Base-by-base conservation (phyloP, 257 asterid genomes). In the Solanum etuberosum region DNA sequence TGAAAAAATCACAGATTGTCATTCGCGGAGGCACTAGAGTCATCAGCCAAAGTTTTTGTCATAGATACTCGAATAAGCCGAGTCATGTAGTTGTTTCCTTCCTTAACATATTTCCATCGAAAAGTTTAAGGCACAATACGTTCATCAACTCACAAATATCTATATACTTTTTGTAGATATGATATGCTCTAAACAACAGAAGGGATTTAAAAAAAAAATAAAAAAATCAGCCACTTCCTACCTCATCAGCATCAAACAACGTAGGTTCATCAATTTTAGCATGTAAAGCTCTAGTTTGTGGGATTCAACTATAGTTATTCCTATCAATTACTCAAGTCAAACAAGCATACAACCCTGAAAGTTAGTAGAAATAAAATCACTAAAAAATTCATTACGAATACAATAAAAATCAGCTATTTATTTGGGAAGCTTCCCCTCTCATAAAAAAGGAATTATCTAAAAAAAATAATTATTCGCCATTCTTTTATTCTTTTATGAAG, bases 61-160 rank as follows among this genome's bases (percentile, higher is more conserved):
- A 91, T 97, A n/a, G 98, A 97, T 89, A 88, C 98, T 84, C 93
- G 98, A 88, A 92, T 93, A 90, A 90, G 94, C 93, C 92, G 98
- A 89, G 92, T 57, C 86, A 82, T 97, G 31, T 97, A 91, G 78
- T 86, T 82, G 78, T 86, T 82, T 88, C 76, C 54, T 46, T 54
- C 29, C 15, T 46, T 20, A n/a, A 71, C 25, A 37, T 73, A 51
- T 35, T 73, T 73, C 21, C 29, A 1, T 35, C 18, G 5, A 23
- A 73, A 72, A 21, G 51, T 18, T 32, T 65, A 31, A 12, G 23
- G 35, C 12, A 35, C 32, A n/a, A n/a, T n/a, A n/a, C n/a, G n/a
- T n/a, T n/a, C n/a, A n/a, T n/a, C n/a, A n/a, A n/a, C n/a, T n/a
- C n/a, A n/a, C n/a, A n/a, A n/a, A n/a, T n/a, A n/a, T n/a, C n/a